Conservation (phyloP, 2,329 filamentous ascomycete genomes). For the Aphanocladium album region DNA sequence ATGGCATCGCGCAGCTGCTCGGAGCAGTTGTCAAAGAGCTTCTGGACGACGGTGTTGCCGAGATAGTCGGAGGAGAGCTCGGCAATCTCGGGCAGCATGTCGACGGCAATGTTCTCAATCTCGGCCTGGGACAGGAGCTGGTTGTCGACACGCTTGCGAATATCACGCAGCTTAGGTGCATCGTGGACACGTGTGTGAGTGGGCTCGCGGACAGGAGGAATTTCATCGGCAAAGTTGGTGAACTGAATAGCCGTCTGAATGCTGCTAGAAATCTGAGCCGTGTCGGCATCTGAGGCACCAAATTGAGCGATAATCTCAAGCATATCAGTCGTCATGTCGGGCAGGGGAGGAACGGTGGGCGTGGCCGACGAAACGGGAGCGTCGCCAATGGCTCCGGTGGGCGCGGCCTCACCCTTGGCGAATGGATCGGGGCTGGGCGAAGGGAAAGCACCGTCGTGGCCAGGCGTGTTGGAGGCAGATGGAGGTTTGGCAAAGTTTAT, state of each 20-base stretch:
- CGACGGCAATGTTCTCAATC: constrained; percentile 85
- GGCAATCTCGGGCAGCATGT: constrained; percentile 95
- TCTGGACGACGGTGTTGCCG: constrained; percentile 98
- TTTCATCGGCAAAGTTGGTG: constrained; percentile 70
- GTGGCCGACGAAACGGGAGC: constrained; percentile 37
- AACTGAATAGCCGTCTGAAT: constrained; percentile 75
- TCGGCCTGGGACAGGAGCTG: constrained; percentile 79
- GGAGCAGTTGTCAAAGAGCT: constrained; percentile 94
- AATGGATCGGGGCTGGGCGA: constrained; percentile 90
- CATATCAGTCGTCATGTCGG: constrained; percentile 78
- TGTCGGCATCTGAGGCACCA: constrained; percentile 76
- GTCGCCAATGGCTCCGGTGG: constrained; percentile 30
- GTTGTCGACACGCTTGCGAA: constrained; percentile 96
- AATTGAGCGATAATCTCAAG: constrained; percentile 82
- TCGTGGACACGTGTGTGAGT: constrained; percentile 87
- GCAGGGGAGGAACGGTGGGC: constrained; percentile 65
- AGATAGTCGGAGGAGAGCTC: constrained; percentile 94
- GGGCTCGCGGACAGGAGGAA: constrained; percentile 83
- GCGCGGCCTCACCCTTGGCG: constrained; percentile 45
- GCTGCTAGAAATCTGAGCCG: constrained; percentile 63
- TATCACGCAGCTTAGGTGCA: constrained; percentile 89
- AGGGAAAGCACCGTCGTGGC: constrained; percentile 79
- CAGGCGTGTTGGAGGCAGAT: constrained; percentile 82
- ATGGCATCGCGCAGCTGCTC: constrained; percentile 87
- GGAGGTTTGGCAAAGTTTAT: constrained; percentile 98